Conservation (phyloP, 2,329 filamentous ascomycete species). For the Talaromyces sp. region DNA sequence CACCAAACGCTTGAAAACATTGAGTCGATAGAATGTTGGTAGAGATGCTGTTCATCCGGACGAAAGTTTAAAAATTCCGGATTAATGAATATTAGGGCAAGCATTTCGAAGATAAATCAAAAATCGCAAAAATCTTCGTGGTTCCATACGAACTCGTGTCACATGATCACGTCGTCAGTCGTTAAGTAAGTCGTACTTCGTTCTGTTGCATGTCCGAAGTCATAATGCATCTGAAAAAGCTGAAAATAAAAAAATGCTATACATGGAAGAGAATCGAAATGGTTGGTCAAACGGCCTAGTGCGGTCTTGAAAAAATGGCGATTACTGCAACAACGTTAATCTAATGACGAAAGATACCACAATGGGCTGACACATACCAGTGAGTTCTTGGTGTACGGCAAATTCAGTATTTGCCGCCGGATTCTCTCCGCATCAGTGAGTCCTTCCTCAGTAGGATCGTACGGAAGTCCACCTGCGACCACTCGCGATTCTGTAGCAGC, state of each 20-base stretch:
- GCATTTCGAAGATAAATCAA: conserved; percentile 18
- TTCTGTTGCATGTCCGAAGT: conserved; percentile 19
- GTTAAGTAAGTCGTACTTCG: conserved; percentile 24
- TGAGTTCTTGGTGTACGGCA: conserved; percentile 29
- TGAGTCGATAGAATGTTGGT: conserved; percentile 10
- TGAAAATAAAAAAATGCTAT: conserved; percentile 16
- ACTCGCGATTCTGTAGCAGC: conserved; percentile 22
- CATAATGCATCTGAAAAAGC: conserved; percentile 12
- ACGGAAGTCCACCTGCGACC: conserved; percentile 23
- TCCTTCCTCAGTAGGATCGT: conserved; percentile 34
- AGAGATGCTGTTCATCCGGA: conserved; percentile 9
- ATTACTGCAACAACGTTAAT: conserved; percentile 10
- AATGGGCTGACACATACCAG: neutral
- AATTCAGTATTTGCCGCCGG: conserved; percentile 38
- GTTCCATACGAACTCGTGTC: conserved; percentile 18
- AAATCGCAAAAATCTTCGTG: conserved; percentile 20
- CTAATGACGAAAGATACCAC: neutral
- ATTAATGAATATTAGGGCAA: conserved; percentile 8
- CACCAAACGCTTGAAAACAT: conserved; percentile 14
- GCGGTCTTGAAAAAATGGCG: neutral
- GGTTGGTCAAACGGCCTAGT: neutral
- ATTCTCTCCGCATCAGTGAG: conserved; percentile 40
- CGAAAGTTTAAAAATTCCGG: neutral
- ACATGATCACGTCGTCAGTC: conserved; percentile 31
- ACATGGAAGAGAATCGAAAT: conserved; percentile 14